phyloP scores from a whole-genome alignment of 2,329 filamentous ascomycete species.

The Paecilomyces sp. region DNA sequence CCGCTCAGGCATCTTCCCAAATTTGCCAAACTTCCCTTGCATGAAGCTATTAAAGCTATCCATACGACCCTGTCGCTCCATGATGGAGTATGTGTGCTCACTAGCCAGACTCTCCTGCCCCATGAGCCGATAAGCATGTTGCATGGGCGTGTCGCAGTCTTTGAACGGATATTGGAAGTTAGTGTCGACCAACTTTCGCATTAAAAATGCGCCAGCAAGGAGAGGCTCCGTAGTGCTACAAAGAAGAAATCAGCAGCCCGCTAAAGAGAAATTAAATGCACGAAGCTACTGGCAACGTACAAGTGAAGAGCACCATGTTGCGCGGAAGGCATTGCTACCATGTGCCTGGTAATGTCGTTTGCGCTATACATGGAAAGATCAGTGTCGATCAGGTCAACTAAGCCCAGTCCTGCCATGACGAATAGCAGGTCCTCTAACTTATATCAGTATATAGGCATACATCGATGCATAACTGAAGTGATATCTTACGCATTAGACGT shows the following conservation, averaged over 20 bases:
- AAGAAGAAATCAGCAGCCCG: not conserved
- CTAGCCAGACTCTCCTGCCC: slow-evolving; percentile 19
- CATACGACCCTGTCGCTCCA: slow-evolving; percentile 29
- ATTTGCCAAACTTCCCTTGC: slow-evolving; percentile 30
- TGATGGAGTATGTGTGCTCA: slow-evolving; percentile 30
- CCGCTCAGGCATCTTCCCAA: slow-evolving; percentile 25
- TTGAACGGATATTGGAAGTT: slow-evolving; percentile 29
- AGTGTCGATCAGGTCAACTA: slow-evolving; percentile 26
- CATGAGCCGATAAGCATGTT: slow-evolving; percentile 26
- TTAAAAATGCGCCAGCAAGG: slow-evolving; percentile 27
- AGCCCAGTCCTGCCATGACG: slow-evolving; percentile 28
- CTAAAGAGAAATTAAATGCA: not conserved
- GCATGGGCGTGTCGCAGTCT: slow-evolving; percentile 24
- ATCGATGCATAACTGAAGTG: not conserved
- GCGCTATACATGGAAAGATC: slow-evolving; percentile 16
- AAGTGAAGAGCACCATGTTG: slow-evolving; percentile 32
- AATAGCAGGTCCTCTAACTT: slow-evolving; percentile 27
- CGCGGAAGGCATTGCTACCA: slow-evolving; percentile 26
- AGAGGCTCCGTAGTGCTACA: slow-evolving; percentile 27
- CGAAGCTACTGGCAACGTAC: slow-evolving; percentile 11
- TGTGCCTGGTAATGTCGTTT: slow-evolving; percentile 27
- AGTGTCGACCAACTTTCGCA: slow-evolving; percentile 25
- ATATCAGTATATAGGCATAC: slow-evolving; percentile 3
- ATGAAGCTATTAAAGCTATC: slow-evolving; percentile 34
- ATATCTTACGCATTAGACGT: slow-evolving; percentile 15